Percentiles rank a stretch among this genome's conserved stretches.
These are phyloP conservation scores for Neurospora terricola DNA, from an alignment of 495 filamentous ascomycete species.

Conservation along the genomic window DNA sequence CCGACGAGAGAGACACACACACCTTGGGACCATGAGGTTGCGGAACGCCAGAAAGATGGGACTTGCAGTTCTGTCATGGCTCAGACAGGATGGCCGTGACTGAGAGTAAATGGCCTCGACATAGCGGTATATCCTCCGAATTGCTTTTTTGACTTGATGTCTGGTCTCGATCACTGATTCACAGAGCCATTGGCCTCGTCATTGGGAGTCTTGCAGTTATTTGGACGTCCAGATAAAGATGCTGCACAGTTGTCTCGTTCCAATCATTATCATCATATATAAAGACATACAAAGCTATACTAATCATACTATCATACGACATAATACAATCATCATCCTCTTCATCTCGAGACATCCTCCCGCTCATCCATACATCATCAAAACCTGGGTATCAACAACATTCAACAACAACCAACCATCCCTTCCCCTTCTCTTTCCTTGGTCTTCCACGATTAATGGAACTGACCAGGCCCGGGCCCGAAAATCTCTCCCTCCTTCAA, in stretches of 20 bases:
- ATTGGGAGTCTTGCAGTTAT: neutral
- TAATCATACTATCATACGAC: neutral
- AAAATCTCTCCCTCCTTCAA: slow-evolving; percentile 25
- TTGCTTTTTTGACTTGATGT: slow-evolving; percentile 12
- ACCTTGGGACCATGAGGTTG: slow-evolving; percentile 69
- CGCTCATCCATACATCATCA: neutral
- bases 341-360: neutral
- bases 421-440: neutral
- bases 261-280: neutral
- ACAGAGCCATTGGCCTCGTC: slow-evolving; percentile 1
- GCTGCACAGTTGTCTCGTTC: neutral
- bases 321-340: neutral
- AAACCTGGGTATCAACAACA: neutral
- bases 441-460: slow-evolving; percentile 5
- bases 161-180: slow-evolving; percentile 2
- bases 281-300: neutral
- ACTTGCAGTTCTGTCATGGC: slow-evolving; percentile 59
- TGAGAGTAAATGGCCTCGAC: slow-evolving; percentile 70
- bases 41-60: slow-evolving; percentile 88
- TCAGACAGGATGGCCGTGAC: slow-evolving; percentile 66
- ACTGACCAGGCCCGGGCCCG: slow-evolving; percentile 26
- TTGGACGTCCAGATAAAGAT: neutral
- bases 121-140: slow-evolving; percentile 65
- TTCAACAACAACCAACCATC: neutral
- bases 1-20: neutral